Conservation (phyloP, 2,329 filamentous ascomycete genomes). For the Colletotrichum godetiae region DNA sequence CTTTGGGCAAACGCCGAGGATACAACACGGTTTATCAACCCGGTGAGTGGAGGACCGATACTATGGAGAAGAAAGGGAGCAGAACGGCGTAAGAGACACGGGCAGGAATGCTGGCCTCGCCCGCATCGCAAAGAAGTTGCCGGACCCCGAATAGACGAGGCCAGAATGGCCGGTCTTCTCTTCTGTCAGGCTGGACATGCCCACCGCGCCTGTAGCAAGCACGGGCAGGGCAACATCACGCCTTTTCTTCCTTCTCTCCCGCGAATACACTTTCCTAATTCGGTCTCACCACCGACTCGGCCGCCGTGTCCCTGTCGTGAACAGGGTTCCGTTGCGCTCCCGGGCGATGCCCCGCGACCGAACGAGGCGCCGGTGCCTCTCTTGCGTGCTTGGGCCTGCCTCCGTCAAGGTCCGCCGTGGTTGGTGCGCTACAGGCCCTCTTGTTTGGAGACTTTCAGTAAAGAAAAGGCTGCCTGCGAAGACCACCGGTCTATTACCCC, state of each 20-base stretch:
- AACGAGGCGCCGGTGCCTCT: not conserved
- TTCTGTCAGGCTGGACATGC: not conserved
- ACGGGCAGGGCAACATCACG: not conserved
- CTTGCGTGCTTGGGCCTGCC: not conserved
- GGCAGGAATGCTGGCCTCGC: not conserved
- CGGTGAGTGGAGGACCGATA: slow-evolving; percentile 11
- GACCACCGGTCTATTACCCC: not conserved
- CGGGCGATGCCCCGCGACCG: not conserved
- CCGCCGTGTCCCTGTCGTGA: slow-evolving; percentile 1
- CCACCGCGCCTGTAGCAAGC: slow-evolving; percentile 11
- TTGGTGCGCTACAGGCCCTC: slow-evolving; percentile 6
- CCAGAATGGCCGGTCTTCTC: not conserved
- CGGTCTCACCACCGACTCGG: not conserved
- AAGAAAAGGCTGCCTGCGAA: not conserved
- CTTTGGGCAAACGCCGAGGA: not conserved
- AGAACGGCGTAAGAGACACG: not conserved
- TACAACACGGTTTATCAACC: not conserved
- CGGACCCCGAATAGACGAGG: not conserved
- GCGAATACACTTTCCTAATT: not conserved
- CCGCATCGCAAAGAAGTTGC: not conserved
- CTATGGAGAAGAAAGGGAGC: not conserved
- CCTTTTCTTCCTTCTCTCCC: not conserved
- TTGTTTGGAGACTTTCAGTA: not conserved
- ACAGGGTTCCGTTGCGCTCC: not conserved
- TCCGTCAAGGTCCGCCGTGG: not conserved